Conservation (phyloP, 306 rosid species). For the Castanea sativa region DNA sequence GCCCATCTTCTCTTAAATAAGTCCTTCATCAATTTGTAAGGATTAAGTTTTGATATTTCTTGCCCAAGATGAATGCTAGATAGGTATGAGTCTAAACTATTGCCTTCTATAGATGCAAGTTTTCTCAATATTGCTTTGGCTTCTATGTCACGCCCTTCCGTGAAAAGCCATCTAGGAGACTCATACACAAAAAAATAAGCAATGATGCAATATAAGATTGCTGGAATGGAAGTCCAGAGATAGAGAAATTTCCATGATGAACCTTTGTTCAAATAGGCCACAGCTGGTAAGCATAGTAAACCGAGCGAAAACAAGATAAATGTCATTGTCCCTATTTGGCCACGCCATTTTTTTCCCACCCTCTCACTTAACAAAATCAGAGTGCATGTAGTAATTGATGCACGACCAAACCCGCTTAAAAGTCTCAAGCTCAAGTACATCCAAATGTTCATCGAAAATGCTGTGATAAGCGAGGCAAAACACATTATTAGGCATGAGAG, state of each 20-base stretch:
- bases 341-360: too few relatives aligned
- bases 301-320: too few relatives aligned
- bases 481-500: slow-evolving; percentile 30
- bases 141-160: slow-evolving; percentile 3
- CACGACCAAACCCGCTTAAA: slow-evolving; percentile 23
- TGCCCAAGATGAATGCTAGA: background rate
- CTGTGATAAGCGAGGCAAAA: background rate
- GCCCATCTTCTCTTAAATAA: slow-evolving; percentile 26
- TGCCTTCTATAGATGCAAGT: background rate
- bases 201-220: slow-evolving; percentile 1
- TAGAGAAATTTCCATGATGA: slow-evolving; percentile 27
- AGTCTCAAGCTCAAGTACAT: slow-evolving; percentile 34
- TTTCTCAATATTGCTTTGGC: background rate
- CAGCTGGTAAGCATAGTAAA: background rate
- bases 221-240: slow-evolving; percentile 32
- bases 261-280: slow-evolving; percentile 29
- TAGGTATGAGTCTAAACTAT: background rate
- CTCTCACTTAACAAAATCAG: too few relatives aligned
- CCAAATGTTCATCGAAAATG: slow-evolving; percentile 32
- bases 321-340: too few relatives aligned
- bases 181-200: slow-evolving; percentile 11
- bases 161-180: slow-evolving; percentile 33
- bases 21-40: too few relatives aligned
- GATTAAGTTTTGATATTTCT: too few relatives aligned
- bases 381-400: slow-evolving; percentile 13